Base-by-base conservation (phyloP, 164 flowering plant genomes). In the Vitis riparia region DNA sequence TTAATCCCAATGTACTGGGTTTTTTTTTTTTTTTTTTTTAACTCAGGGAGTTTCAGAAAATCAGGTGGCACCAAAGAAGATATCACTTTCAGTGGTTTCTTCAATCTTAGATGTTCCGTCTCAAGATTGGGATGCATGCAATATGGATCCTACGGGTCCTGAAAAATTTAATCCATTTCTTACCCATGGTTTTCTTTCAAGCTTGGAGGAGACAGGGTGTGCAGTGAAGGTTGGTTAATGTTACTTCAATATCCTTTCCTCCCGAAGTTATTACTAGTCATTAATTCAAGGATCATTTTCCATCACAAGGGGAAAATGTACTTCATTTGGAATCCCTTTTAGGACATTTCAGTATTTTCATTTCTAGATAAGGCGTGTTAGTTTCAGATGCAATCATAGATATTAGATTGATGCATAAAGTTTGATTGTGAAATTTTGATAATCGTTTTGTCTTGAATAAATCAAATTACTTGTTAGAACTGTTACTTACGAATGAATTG, bases 41-140 rank as follows among this genome's bases (percentile, higher is more conserved):
- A 30, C 70, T 55, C 67, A 87, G 93, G 90, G 69, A 44, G 75
- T 32, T 23, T 55, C 76, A 48, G 59, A 60, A 65, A 75, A 74
- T 67, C 66, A 73, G 55, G 37, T 14, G 50, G 71, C 56, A 56
- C 79, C 85, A 37, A 84, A 76, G 70, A 86, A 74, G 77, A 69
- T 94, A 68, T 85, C 88, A 13, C 65, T 92, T 75, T 87, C 89
- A 3, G 86, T 88, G 70, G 75, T 84, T 72, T 85, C 97, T 55
- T 94, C 99, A 59, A 85, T 94, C 62, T 85, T 80, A 55, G 91
- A 94, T 74, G 77, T 94, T 76, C 67, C 91, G 15, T 55, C 91
- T 2, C 29, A 67, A 70, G 92, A 81, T 2, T 94, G 99, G 99
- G 97, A 94, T 84, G 91, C 92, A 15, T 94, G 99, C 73, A 83